Evolutionary conservation across 2,329 filamentous ascomycete genomes (phyloP).

Genomic region (Arthroderma sp.): DNA sequence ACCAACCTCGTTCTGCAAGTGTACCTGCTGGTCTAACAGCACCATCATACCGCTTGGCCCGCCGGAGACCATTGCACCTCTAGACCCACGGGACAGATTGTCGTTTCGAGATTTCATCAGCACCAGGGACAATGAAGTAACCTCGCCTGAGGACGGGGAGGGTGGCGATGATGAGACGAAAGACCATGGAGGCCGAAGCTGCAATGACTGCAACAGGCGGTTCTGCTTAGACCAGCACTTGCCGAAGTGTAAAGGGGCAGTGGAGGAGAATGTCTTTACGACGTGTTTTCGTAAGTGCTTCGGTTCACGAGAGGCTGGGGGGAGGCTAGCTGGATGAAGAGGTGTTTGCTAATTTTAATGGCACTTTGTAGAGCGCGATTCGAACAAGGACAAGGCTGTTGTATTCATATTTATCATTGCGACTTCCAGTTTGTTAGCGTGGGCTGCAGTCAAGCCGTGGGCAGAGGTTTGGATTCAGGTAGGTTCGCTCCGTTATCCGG

Average conservation of each 20-base stretch:
- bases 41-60: constrained; percentile 54
- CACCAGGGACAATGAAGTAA: constrained; percentile 11
- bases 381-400: constrained; percentile 54
- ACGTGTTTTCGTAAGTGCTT: constrained; percentile 49
- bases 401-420: constrained; percentile 55
- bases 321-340: background rate
- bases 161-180: constrained; percentile 20
- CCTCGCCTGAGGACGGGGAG: constrained; percentile 8
- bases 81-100: background rate
- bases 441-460: constrained; percentile 50
- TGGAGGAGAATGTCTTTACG: constrained; percentile 52
- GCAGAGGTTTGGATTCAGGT: constrained; percentile 45
- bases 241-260: constrained; percentile 49
- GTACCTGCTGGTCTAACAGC: constrained; percentile 55
- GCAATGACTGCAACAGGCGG: constrained; percentile 55
- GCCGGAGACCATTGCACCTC: constrained; percentile 19
- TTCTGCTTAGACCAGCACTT: constrained; percentile 54
- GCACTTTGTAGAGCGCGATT: constrained; percentile 44
- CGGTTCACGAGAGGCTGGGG: background rate
- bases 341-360: background rate
- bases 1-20: constrained; percentile 58
- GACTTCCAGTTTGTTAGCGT: constrained; percentile 48
- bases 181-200: constrained; percentile 37
- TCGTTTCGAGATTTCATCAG: constrained; percentile 5
- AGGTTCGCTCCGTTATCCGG: constrained; percentile 14